Conservation (phyloP, 139 green algal species). For the Coelastrella sp. region DNA sequence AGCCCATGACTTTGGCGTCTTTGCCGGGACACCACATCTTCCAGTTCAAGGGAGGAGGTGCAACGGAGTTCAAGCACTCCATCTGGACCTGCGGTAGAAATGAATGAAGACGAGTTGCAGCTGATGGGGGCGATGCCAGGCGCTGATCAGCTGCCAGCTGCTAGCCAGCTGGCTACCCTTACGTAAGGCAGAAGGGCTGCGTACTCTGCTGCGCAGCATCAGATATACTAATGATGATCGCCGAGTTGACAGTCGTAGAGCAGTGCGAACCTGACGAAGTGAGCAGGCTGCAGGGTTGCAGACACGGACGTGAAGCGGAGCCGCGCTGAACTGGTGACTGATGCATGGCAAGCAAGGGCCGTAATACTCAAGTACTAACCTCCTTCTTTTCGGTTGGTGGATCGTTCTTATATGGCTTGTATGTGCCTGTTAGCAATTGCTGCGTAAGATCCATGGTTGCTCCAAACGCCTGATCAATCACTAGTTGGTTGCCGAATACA, state of each 20-base stretch:
- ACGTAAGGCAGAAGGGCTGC: no score
- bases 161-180: no score
- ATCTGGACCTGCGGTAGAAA: constrained; percentile 1
- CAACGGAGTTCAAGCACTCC: constrained; percentile 29
- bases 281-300: no score
- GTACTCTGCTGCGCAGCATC: no score
- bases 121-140: background rate
- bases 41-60: constrained; percentile 42
- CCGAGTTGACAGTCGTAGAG: no score
- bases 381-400: constrained; percentile 28
- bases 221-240: no score
- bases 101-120: background rate
- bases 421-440: constrained; percentile 33
- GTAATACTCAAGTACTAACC: background rate
- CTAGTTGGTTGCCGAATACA: constrained; percentile 41
- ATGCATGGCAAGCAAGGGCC: background rate
- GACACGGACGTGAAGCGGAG: background rate
- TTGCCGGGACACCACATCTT: constrained; percentile 45
- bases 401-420: background rate
- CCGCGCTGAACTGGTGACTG: background rate
- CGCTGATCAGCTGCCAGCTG: no score
- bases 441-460: background rate
- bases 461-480: constrained; percentile 12
- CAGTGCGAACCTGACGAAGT: no score
- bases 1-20: constrained; percentile 27